Base-by-base conservation (phyloP, 352 stramenopile species). In the Phytopythium ostracodes region DNA sequence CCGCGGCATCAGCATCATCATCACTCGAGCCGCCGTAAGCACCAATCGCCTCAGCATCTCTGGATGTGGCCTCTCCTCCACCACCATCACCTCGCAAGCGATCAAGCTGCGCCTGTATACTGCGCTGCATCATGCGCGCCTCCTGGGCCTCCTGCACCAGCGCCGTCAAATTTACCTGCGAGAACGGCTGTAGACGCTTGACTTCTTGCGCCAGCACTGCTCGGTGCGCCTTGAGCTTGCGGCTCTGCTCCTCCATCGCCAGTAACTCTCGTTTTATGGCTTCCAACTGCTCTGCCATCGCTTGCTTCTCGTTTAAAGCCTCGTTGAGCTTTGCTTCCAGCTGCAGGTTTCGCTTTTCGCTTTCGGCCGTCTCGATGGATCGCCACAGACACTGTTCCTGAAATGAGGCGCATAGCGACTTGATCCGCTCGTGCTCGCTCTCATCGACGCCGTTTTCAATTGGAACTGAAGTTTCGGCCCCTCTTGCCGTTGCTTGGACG, bases 321-420 rank as follows among this genome's bases (percentile, higher is more conserved):
- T 59, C 61, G 8, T 38, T 25, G 1, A 81, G 54, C 35, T 69
- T 44, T 1, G 20, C 46, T n/a, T 75, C 59, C 18, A 78, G 63
- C 20, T 54, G 9, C 15, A 76, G 63, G 25, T 64, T 62, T 9
- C 68, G 68, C 52, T 75, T 71, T 59, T 89, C 74, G 36, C 82
- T 80, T 62, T 91, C 79, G 17, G 75, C 73, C 31, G 77, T 75
- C 60, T 91, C 79, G 25, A 91, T 79, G 4, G 80, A 87, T 31
- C 76, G 74, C 81, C 79, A 91, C n/a, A 91, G 62, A 73, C 81
- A 87, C 66, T 91, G 79, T 59, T 91, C 73, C 63, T 91, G 81
- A 59, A 91, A 89, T n/a, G 70, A 70, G 18, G 77, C 80, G 35
- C 81, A 88, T 40, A 89, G 61, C 60, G 65, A 66, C 59, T 79